Conservation (phyloP, 2,329 filamentous ascomycete genomes). For the Pseudogymnoascus sp. region DNA sequence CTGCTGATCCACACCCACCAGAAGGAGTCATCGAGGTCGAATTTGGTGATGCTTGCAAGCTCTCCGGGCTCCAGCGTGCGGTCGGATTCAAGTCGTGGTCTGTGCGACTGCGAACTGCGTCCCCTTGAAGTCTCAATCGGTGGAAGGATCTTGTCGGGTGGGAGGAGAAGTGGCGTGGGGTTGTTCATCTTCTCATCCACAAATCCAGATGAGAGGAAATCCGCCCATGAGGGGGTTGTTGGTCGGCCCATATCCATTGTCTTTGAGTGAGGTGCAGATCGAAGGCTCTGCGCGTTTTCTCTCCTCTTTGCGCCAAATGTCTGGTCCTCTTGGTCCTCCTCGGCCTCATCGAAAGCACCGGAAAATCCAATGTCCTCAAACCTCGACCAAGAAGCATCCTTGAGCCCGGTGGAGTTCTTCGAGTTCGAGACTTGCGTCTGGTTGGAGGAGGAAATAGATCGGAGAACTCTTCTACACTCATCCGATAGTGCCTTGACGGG, state of each 20-base stretch:
- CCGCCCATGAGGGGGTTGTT: conserved; percentile 70
- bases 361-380: conserved; percentile 94
- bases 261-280: conserved; percentile 58
- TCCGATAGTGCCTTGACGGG: conserved; percentile 82
- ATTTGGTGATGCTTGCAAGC: conserved; percentile 77
- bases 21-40: conserved; percentile 89
- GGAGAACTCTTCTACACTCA: conserved; percentile 84
- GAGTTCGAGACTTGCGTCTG: conserved; percentile 67
- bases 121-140: conserved; percentile 70
- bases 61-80: conserved; percentile 76
- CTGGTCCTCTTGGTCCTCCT: conserved; percentile 51
- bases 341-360: conserved; percentile 61
- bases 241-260: conserved; percentile 64
- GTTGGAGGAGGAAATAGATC: conserved; percentile 79
- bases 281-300: conserved; percentile 43
- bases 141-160: conserved; percentile 83
- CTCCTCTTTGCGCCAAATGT: conserved; percentile 20
- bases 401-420: conserved; percentile 62
- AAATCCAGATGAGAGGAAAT: conserved; percentile 92
- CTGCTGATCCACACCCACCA: conserved; percentile 99
- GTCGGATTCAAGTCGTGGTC: conserved; percentile 60
- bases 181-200: conserved; percentile 61
- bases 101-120: conserved; percentile 79
- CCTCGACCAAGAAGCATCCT: conserved; percentile 89
- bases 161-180: conserved; percentile 64